These are phyloP conservation scores for Komagataella pastoris DNA, from an alignment of 805 yeast genomes.

Conservation along the genomic window DNA sequence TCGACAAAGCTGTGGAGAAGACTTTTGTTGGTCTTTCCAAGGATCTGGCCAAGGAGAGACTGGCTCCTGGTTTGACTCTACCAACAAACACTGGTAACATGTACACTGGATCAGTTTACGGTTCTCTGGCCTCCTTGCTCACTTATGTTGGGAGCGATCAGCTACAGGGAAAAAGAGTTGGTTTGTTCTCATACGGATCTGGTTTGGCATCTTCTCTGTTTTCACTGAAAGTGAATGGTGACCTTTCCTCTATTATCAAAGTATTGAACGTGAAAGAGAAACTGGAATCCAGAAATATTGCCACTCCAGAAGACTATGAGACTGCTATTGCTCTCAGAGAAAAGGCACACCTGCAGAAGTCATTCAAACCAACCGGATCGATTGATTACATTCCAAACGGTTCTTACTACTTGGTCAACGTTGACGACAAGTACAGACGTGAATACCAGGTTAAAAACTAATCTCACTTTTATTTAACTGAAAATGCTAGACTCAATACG, in stretches of 20 bases:
- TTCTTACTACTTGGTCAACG: slow-evolving; percentile 67
- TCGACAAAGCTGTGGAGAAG: slow-evolving; percentile 77
- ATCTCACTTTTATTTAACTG: slow-evolving; percentile 2
- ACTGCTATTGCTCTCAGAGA: slow-evolving; percentile 78
- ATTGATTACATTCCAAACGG: slow-evolving; percentile 62
- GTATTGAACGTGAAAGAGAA: slow-evolving; percentile 55
- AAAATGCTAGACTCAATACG: background rate
- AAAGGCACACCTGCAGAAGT: slow-evolving; percentile 72
- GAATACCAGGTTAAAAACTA: slow-evolving; percentile 56
- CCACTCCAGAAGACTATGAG: slow-evolving; percentile 73
- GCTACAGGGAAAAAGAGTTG: slow-evolving; percentile 74
- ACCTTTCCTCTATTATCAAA: slow-evolving; percentile 51
- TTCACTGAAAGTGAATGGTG: slow-evolving; percentile 72
- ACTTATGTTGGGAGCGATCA: slow-evolving; percentile 60
- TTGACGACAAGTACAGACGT: slow-evolving; percentile 88
- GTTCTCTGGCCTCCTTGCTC: slow-evolving; percentile 73
- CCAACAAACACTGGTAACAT: slow-evolving; percentile 97
- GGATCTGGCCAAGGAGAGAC: slow-evolving; percentile 51
- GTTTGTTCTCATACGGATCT: slow-evolving; percentile 94
- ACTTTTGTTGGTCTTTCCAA: slow-evolving; percentile 69
- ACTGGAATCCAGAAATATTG: slow-evolving; percentile 49
- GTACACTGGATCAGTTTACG: slow-evolving; percentile 91
- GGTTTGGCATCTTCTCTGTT: slow-evolving; percentile 90
- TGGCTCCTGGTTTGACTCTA: slow-evolving; percentile 67
- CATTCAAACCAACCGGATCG: slow-evolving; percentile 68